A percentile compares a stretch with the other conserved stretches of the same genome.
phyloP scores from a whole-genome alignment of 2,329 filamentous ascomycete genomes.

The Aspergillus pseudotamarii region DNA sequence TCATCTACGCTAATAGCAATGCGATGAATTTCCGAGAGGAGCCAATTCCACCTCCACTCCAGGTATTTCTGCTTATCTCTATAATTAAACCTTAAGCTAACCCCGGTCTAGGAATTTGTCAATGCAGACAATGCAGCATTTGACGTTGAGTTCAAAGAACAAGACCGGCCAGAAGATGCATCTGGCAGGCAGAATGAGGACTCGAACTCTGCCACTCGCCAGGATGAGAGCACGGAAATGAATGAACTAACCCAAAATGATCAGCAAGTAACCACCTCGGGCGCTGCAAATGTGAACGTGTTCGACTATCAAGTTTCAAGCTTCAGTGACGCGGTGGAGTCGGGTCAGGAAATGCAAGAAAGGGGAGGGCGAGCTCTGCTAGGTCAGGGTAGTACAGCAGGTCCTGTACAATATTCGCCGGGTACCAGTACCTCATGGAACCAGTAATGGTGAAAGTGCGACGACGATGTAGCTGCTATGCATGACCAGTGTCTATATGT shows the following conservation, averaged over 20 bases:
- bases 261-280: conserved; percentile 9
- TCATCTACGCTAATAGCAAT: conserved; percentile 62
- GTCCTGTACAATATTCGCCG: conserved; percentile 12
- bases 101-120: conserved; percentile 47
- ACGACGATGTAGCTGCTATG: background rate
- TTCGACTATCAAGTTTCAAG: conserved; percentile 43
- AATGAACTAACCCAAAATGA: background rate
- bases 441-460: background rate
- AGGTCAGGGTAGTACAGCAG: conserved; percentile 19
- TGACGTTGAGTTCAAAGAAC: conserved; percentile 35
- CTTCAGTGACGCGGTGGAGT: conserved; percentile 36
- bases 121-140: conserved; percentile 52
- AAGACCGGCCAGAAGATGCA: conserved; percentile 19
- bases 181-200: conserved; percentile 5
- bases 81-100: conserved; percentile 15
- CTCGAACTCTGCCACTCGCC: background rate
- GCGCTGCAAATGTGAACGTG: conserved; percentile 34
- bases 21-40: conserved; percentile 40
- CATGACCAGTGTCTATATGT: background rate
- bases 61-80: conserved; percentile 30
- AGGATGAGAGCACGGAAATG: background rate
- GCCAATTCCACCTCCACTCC: conserved; percentile 38
- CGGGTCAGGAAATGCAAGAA: conserved; percentile 46
- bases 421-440: conserved; percentile 6
- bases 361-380: conserved; percentile 29